Evolutionary conservation across 2,329 filamentous ascomycete species (phyloP).

Genomic region (Ceratocystis colombiana): DNA sequence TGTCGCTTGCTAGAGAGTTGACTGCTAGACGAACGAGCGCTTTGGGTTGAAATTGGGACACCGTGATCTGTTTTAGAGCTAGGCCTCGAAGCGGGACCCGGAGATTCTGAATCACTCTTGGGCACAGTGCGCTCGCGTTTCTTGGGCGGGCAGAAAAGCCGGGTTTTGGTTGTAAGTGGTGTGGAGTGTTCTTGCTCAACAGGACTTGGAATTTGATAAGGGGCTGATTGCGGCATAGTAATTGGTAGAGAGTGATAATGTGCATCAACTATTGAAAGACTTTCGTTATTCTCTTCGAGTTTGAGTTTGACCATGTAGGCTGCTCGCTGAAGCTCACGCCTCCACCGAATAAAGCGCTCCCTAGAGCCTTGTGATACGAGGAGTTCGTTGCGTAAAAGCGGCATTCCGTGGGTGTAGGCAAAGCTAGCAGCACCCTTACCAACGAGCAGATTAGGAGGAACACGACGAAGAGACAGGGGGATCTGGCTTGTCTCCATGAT

Average conservation of each 20-base stretch:
- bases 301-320: conserved; percentile 34
- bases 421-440: conserved; percentile 80
- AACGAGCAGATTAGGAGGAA: conserved; percentile 86
- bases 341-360: conserved; percentile 73
- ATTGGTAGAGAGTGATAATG: conserved; percentile 23
- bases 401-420: conserved; percentile 66
- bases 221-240: conserved; percentile 1
- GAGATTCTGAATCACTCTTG: not conserved
- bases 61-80: not conserved
- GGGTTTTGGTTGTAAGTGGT: not conserved
- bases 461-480: conserved; percentile 71
- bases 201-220: not conserved
- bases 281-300: conserved; percentile 30
- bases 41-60: not conserved
- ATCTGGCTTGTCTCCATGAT: conserved; percentile 69
- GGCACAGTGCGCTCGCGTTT: not conserved
- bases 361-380: conserved; percentile 71
- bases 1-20: conserved; percentile 20
- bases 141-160: conserved; percentile 10
- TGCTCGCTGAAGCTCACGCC: conserved; percentile 56
- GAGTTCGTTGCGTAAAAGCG: conserved; percentile 60
- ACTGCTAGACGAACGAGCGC: not conserved
- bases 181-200: conserved; percentile 1
- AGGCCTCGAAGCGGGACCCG: not conserved
- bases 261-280: conserved; percentile 22